phyloP scores from a whole-genome alignment of 1,139 yeast species.

The Candida albicans region DNA sequence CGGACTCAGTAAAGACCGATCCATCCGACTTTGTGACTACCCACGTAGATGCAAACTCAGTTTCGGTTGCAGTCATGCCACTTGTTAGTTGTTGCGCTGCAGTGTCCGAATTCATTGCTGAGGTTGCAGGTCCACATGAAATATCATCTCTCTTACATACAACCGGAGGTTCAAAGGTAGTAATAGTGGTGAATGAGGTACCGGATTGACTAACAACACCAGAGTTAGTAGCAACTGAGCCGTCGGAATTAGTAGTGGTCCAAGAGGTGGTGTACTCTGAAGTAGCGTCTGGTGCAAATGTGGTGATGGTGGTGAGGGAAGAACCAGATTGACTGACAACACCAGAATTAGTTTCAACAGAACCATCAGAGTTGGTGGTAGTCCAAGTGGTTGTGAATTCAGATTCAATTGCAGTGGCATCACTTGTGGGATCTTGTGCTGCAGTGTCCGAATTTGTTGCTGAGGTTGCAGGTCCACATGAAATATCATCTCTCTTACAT shows the following conservation, averaged over 20 bases:
- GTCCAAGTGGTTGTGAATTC: constrained; percentile 19
- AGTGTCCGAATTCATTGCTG: not conserved
- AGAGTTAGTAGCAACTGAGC: constrained; percentile 10
- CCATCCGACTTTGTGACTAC: constrained; percentile 14
- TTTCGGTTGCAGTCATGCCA: constrained; percentile 2
- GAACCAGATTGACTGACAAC: constrained; percentile 1
- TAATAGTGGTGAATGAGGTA: constrained; percentile 5
- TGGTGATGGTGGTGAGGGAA: not conserved
- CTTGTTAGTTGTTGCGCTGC: not conserved
- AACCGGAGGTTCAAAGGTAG: constrained; percentile 1
- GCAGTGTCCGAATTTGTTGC: not conserved
- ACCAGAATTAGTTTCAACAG: constrained; percentile 15
- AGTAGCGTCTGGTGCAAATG: not conserved
- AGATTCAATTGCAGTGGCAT: constrained; percentile 2
- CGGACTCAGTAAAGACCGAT: constrained; percentile 5
- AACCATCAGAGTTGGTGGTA: constrained; percentile 9
- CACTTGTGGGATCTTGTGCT: not conserved
- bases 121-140: not conserved
- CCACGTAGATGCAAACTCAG: constrained; percentile 8
- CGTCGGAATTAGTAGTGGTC: constrained; percentile 11
- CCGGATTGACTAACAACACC: constrained; percentile 11
- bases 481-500: too few relatives aligned
- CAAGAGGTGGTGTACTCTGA: constrained; percentile 3
- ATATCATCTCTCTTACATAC: too few relatives aligned
- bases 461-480: not conserved